Conservation (phyloP, 768 basidiomycete genomes). For the Agrocybe praecox region DNA sequence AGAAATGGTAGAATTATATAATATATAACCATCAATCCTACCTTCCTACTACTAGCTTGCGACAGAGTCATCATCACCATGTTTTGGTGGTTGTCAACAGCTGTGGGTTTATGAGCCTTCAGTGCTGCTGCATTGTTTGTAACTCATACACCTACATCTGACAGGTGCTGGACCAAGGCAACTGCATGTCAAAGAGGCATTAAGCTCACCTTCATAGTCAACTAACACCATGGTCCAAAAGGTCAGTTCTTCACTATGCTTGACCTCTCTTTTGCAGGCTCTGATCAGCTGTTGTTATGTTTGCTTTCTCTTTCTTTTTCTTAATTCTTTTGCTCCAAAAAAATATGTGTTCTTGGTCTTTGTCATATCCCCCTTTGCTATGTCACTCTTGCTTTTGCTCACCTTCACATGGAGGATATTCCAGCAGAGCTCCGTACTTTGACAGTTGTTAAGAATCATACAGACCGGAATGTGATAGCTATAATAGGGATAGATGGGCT, state of each 20-base stretch:
- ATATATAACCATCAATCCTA: no score
- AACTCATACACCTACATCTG: no score
- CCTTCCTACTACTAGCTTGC: no score
- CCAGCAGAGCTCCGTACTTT: conserved; percentile 53
- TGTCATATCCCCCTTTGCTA: conserved; percentile 70
- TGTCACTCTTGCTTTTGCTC: conserved; percentile 87
- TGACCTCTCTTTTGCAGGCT: conserved; percentile 76
- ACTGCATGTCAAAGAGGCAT: conserved; percentile 43
- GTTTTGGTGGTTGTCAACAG: no score
- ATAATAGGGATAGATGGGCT: conserved; percentile 71
- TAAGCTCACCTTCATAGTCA: conserved; percentile 44
- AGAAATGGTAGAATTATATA: no score
- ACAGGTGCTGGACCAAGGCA: no score
- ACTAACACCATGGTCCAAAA: conserved; percentile 67
- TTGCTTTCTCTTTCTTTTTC: conserved; percentile 55
- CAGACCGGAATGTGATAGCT: conserved; percentile 68
- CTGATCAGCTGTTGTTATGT: conserved; percentile 66
- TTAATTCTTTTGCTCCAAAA: conserved; percentile 59
- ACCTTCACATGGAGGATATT: conserved; percentile 62
- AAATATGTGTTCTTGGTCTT: conserved; percentile 79
- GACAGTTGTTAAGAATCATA: conserved; percentile 65
- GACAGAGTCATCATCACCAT: no score
- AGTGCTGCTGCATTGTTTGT: no score
- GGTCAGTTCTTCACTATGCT: conserved; percentile 94
- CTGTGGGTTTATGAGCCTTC: no score